Conservation (phyloP, 192 early-diverging fungal genomes). For the Backusella psychrophila region DNA sequence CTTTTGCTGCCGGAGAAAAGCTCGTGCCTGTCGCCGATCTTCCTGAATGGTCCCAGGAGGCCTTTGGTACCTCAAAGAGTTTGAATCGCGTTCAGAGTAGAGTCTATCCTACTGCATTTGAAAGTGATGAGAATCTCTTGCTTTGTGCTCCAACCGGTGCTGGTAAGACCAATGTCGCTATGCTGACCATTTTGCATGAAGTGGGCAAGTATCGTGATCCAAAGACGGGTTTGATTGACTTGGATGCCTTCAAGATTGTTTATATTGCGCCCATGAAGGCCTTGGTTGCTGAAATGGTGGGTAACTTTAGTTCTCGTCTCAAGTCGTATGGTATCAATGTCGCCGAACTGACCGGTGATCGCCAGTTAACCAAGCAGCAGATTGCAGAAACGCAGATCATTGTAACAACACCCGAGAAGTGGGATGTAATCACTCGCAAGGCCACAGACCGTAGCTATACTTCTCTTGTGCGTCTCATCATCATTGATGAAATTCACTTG, state of each 20-base stretch:
- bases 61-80: conserved; percentile 59
- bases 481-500: conserved; percentile 97
- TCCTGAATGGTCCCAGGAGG: conserved; percentile 65
- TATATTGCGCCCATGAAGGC: conserved; percentile 99
- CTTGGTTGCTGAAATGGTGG: conserved; percentile 97
- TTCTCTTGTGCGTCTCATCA: conserved; percentile 66
- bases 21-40: conserved; percentile 54
- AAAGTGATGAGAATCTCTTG: conserved; percentile 89
- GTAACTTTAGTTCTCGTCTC: conserved; percentile 78
- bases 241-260: conserved; percentile 94
- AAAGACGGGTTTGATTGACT: conserved; percentile 66
- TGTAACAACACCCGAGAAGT: conserved; percentile 98
- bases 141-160: conserved; percentile 99
- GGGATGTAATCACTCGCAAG: conserved; percentile 98
- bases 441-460: conserved; percentile 96
- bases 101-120: conserved; percentile 86
- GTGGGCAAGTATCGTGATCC: conserved; percentile 79
- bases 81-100: conserved; percentile 92
- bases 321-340: conserved; percentile 80
- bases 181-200: conserved; percentile 91
- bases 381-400: conserved; percentile 96
- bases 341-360: conserved; percentile 97
- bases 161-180: conserved; percentile 98
- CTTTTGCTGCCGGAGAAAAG: conserved; percentile 63
- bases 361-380: conserved; percentile 95